A percentile compares a stretch with the other conserved stretches of the same genome.
Evolutionary conservation across 495 filamentous ascomycete genomes (phyloP).

Genomic region (Podospora australis): DNA sequence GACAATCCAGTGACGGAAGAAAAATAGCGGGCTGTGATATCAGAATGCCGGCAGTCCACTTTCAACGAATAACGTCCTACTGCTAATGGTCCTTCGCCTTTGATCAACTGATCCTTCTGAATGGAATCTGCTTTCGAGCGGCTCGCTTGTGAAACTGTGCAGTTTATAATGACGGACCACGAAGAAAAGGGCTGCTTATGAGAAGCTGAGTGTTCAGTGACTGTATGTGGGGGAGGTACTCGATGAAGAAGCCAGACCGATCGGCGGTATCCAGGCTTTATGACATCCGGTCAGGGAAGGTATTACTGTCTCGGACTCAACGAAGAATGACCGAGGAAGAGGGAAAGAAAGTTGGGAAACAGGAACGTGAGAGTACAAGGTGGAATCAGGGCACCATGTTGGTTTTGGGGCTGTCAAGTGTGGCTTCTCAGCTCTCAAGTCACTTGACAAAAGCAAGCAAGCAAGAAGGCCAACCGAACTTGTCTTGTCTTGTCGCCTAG

Average conservation of each 20-base stretch:
- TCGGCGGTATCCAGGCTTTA: conserved; percentile 21
- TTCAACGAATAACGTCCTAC: conserved; percentile 8
- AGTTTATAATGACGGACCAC: not conserved
- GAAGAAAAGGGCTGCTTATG: conserved; percentile 9
- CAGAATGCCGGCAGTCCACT: conserved; percentile 13
- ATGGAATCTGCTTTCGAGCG: conserved; percentile 3
- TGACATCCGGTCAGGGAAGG: conserved; percentile 17
- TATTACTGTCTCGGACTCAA: no score
- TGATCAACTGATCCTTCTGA: not conserved
- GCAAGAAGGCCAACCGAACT: conserved; percentile 19
- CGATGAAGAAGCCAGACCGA: not conserved
- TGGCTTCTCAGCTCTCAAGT: conserved; percentile 22
- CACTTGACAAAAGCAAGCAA: conserved; percentile 29
- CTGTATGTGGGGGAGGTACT: not conserved
- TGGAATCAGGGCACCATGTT: conserved; percentile 14
- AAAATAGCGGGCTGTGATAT: conserved; percentile 23
- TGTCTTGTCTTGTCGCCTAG: conserved; percentile 12
- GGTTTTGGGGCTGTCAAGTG: conserved; percentile 16
- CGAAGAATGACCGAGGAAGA: conserved; percentile 25
- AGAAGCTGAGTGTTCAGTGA: conserved; percentile 10
- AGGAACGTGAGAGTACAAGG: conserved; percentile 1
- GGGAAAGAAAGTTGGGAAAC: conserved; percentile 12
- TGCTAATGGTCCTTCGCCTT: conserved; percentile 1
- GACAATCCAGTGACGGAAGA: conserved; percentile 6
- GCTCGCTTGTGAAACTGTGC: conserved; percentile 5